Conservation (phyloP, 2,329 filamentous ascomycete species). For the Aspergillus sp. region DNA sequence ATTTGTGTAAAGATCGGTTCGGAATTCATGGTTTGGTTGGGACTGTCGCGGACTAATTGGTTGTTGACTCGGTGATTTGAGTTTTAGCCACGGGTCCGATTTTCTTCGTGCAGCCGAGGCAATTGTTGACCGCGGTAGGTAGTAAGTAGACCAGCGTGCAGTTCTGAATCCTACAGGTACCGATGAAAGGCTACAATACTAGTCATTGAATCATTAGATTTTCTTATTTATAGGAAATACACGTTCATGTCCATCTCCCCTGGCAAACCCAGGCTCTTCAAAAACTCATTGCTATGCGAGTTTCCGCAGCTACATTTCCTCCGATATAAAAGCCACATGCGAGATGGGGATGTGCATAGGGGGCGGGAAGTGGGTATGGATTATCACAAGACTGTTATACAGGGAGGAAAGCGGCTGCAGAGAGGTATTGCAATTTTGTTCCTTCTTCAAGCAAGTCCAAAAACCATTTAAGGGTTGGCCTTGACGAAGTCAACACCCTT, state of each 20-base stretch:
- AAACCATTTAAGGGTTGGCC: slow-evolving; percentile 52
- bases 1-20: no score
- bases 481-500: slow-evolving; percentile 72
- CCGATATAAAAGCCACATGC: slow-evolving; percentile 24
- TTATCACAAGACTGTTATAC: slow-evolving; percentile 31
- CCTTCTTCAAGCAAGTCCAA: slow-evolving; percentile 10
- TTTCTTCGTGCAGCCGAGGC: no score
- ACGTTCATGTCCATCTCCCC: slow-evolving; percentile 12
- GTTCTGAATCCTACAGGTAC: no score
- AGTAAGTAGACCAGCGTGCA: no score
- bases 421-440: background rate
- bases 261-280: background rate
- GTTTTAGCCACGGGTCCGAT: no score
- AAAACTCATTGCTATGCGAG: background rate
- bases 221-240: slow-evolving; percentile 14
- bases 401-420: slow-evolving; percentile 26
- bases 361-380: slow-evolving; percentile 8
- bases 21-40: no score
- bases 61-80: no score
- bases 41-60: no score
- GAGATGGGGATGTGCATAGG: slow-evolving; percentile 15
- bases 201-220: slow-evolving; percentile 2
- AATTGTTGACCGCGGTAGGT: no score
- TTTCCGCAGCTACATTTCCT: slow-evolving; percentile 25
- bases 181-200: background rate